phyloP scores from a whole-genome alignment of 2,329 filamentous ascomycete species.

The Diplodia seriata region DNA sequence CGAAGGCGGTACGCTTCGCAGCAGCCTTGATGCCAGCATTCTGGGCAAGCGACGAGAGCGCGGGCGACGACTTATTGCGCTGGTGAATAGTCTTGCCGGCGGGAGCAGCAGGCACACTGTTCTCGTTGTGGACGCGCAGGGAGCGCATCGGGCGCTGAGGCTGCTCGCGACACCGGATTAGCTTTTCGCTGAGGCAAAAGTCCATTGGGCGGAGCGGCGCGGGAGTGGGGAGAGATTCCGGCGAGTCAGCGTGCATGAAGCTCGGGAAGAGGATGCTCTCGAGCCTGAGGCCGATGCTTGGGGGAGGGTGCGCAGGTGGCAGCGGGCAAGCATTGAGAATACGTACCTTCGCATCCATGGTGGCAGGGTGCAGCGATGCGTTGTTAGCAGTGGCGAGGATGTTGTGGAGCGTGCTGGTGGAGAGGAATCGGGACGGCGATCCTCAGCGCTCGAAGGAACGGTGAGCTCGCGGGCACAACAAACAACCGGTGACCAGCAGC shows the following conservation, averaged over 20 bases:
- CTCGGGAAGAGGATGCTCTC: constrained; percentile 11
- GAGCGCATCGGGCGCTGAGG: constrained; percentile 70
- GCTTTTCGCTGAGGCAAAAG: constrained; percentile 24
- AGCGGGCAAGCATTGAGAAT: constrained; percentile 27
- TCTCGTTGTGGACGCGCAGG: constrained; percentile 74
- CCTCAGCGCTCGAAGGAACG: constrained; percentile 23
- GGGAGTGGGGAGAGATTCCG: constrained; percentile 28
- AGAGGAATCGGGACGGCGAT: constrained; percentile 27
- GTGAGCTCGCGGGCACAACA: constrained; percentile 26
- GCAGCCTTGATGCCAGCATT: constrained; percentile 66
- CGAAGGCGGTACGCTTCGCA: constrained; percentile 79
- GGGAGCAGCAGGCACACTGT: constrained; percentile 54
- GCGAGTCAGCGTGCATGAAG: constrained; percentile 15
- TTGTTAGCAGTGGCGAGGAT: constrained; percentile 36
- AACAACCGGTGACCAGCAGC: constrained; percentile 17
- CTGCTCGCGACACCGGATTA: constrained; percentile 52
- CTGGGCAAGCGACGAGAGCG: constrained; percentile 62
- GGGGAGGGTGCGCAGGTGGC: constrained; percentile 19
- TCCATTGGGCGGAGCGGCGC: constrained; percentile 28
- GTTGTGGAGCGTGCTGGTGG: constrained; percentile 18
- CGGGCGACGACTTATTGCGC: constrained; percentile 79
- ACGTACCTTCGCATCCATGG: constrained; percentile 56
- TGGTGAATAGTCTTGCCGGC: constrained; percentile 69
- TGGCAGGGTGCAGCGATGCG: constrained; percentile 34
- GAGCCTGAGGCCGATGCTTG: constrained; percentile 17